Evolutionary conservation across 805 yeast species (phyloP).

Genomic region (Saccharomyces jurei): DNA sequence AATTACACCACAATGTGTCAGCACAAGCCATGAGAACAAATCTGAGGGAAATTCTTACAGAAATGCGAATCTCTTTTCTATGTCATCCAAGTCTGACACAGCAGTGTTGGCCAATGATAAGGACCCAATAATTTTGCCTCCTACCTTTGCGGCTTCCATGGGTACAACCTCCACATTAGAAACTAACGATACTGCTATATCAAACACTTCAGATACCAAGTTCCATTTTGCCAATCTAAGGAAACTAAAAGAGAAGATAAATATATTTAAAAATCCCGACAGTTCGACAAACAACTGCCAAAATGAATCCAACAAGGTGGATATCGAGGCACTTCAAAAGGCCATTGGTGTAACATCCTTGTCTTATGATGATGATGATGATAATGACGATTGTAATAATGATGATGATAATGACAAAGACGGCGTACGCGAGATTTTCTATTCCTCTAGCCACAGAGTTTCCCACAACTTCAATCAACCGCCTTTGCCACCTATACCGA

Average conservation of each 20-base stretch:
- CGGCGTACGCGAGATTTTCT: neutral
- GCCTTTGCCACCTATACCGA: slow-evolving; percentile 24
- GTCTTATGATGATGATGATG: slow-evolving; percentile 12
- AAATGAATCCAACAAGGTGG: slow-evolving; percentile 18
- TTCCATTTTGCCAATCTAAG: slow-evolving; percentile 30
- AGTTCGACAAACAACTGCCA: slow-evolving; percentile 8
- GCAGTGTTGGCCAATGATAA: neutral
- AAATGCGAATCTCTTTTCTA: neutral
- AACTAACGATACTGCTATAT: slow-evolving; percentile 16
- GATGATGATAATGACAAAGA: neutral
- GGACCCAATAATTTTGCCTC: slow-evolving; percentile 1
- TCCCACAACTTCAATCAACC: slow-evolving; percentile 10
- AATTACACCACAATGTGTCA: slow-evolving; percentile 15
- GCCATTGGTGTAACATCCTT: slow-evolving; percentile 27
- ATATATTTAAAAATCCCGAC: slow-evolving; percentile 28
- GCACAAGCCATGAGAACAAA: neutral
- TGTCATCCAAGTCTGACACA: neutral
- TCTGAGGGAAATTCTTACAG: neutral
- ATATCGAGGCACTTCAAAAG: slow-evolving; percentile 31
- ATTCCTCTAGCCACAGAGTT: neutral
- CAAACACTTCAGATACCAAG: slow-evolving; percentile 27
- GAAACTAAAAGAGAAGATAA: slow-evolving; percentile 29
- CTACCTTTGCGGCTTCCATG: slow-evolving; percentile 19
- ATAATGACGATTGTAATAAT: neutral
- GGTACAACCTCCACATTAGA: slow-evolving; percentile 18